Conservation (phyloP, 1,139 yeast species). For the Yamadazyma friedrichii region DNA sequence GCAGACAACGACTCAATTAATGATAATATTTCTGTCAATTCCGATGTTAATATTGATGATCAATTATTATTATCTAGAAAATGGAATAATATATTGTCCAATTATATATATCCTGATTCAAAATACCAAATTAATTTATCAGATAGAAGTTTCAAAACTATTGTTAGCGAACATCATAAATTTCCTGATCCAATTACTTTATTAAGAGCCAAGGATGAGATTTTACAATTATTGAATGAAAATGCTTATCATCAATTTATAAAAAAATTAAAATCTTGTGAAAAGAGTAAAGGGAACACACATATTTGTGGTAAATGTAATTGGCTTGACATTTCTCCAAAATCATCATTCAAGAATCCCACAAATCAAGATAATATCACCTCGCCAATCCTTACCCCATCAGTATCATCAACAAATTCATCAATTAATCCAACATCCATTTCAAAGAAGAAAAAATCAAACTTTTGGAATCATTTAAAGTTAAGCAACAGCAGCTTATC, state of each 20-base stretch:
- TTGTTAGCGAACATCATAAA: slow-evolving; percentile 22
- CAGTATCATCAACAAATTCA: slow-evolving; percentile 3
- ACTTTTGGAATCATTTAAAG: slow-evolving; percentile 15
- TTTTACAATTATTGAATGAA: slow-evolving; percentile 43
- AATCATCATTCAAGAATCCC: background rate
- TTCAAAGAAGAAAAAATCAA: slow-evolving; percentile 8
- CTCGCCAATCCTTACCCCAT: slow-evolving; percentile 5
- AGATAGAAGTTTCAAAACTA: slow-evolving; percentile 28
- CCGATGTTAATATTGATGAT: slow-evolving; percentile 7
- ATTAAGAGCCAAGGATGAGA: slow-evolving; percentile 43
- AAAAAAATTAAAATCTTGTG: slow-evolving; percentile 10
- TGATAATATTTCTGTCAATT: slow-evolving; percentile 7
- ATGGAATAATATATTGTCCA: slow-evolving; percentile 31
- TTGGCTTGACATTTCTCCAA: slow-evolving; percentile 4
- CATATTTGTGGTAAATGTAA: slow-evolving; percentile 11
- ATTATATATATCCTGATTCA: slow-evolving; percentile 32
- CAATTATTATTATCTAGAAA: slow-evolving; percentile 8
- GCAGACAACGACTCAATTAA: slow-evolving; percentile 5
- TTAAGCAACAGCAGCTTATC: slow-evolving; percentile 3
- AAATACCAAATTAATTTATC: slow-evolving; percentile 48
- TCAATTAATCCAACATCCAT: background rate
- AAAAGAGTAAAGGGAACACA: background rate
- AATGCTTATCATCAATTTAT: slow-evolving; percentile 33
- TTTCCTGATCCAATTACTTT: slow-evolving; percentile 40
- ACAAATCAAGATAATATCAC: background rate